These are phyloP conservation scores for Ceratocystiopsis brevicomis DNA, from an alignment of 2,329 filamentous ascomycete genomes.

Conservation along the genomic window DNA sequence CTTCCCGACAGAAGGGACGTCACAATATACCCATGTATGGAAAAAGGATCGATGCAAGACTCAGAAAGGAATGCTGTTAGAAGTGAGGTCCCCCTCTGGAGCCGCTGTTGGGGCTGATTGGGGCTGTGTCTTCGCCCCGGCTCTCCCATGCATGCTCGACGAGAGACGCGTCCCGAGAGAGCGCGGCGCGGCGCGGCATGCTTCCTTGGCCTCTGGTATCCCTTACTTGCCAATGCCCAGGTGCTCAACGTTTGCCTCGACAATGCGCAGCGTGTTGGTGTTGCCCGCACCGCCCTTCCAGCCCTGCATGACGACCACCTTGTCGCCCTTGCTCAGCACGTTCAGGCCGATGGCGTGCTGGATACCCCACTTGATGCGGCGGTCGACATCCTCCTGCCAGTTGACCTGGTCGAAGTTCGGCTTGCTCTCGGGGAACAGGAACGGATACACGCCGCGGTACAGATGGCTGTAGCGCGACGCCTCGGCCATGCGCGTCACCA, in stretches of 20 bases:
- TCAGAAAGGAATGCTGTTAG: too few species aligned
- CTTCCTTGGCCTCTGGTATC: too few species aligned
- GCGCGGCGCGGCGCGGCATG: too few species aligned
- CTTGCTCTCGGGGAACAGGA: slow-evolving; percentile 83
- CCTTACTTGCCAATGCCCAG: slow-evolving; percentile 32
- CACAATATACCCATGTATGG: too few species aligned
- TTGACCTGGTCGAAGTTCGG: slow-evolving; percentile 83
- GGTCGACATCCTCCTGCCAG: slow-evolving; percentile 98
- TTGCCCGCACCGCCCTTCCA: slow-evolving; percentile 86
- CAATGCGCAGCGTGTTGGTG: slow-evolving; percentile 61
- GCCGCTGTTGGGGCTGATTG: too few species aligned
- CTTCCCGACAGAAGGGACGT: too few species aligned
- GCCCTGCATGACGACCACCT: slow-evolving; percentile 69
- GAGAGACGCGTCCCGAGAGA: too few species aligned
- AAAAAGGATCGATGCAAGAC: too few species aligned
- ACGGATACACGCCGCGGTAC: slow-evolving; percentile 95
- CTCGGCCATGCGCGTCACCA: slow-evolving; percentile 77
- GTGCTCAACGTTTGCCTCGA: slow-evolving; percentile 40
- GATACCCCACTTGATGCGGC: slow-evolving; percentile 94
- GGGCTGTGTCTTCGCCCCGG: too few species aligned
- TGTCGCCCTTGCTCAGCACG: slow-evolving; percentile 52
- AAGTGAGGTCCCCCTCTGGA: too few species aligned
- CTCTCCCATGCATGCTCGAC: too few species aligned
- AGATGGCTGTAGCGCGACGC: slow-evolving; percentile 83
- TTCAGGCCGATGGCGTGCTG: slow-evolving; percentile 67